Evolutionary conservation across 176 grass and related monocot species (phyloP).

Genomic region (bread wheat (Triticum aestivum)): DNA sequence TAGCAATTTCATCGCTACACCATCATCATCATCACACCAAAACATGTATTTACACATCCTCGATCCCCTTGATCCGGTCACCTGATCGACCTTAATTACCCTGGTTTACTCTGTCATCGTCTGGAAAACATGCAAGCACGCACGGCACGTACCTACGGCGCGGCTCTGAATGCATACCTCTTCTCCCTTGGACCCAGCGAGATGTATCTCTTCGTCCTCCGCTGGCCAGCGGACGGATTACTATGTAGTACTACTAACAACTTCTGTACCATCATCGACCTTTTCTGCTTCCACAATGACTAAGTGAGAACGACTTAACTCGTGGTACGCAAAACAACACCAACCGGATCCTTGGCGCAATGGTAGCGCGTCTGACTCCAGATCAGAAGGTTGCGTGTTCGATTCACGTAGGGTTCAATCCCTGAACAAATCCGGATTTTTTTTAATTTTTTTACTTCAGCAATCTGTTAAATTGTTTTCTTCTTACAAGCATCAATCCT

Average conservation of each 20-base stretch:
- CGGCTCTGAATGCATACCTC: background rate
- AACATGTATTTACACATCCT: slow-evolving; percentile 49
- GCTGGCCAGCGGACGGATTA: background rate
- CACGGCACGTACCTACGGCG: no score
- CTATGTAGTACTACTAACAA: no score
- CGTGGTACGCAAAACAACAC: slow-evolving; percentile 29
- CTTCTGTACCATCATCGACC: no score
- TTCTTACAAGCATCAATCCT: no score
- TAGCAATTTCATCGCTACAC: slow-evolving; percentile 22
- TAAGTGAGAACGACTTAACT: no score
- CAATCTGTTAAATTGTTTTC: no score
- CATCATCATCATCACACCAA: slow-evolving; percentile 21
- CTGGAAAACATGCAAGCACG: background rate
- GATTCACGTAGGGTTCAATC: slow-evolving; percentile 98
- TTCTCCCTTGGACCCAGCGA: slow-evolving; percentile 4
- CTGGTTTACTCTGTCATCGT: slow-evolving; percentile 27
- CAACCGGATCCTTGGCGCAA: slow-evolving; percentile 93
- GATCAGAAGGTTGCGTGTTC: slow-evolving; percentile 99
- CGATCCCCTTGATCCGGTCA: background rate
- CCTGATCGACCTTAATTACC: background rate
- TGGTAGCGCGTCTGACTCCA: slow-evolving; percentile 99
- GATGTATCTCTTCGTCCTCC: slow-evolving; percentile 26
- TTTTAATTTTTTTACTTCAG: no score
- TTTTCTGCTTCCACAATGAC: no score
- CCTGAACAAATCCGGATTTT: background rate